Percentiles rank a stretch among this genome's conserved stretches.
phyloP scores from a whole-genome alignment of 2,329 filamentous ascomycete species.

The Whalleya microplaca region DNA sequence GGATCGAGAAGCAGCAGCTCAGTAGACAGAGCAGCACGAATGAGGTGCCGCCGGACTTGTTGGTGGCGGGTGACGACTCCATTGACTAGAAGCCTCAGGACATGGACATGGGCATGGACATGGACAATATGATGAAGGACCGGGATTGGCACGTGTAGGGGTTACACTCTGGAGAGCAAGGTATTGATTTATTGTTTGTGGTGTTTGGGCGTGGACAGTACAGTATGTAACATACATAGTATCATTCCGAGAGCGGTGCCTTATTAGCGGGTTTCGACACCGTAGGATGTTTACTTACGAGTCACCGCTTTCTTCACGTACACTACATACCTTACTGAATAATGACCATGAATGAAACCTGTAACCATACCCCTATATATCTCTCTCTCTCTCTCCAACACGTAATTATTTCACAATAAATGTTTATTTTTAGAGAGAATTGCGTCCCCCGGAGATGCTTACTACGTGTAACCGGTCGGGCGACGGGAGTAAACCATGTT shows the following conservation, averaged over 20 bases:
- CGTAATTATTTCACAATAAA: not conserved
- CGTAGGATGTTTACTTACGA: not conserved
- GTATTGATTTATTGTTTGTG: no score
- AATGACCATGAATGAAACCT: not conserved
- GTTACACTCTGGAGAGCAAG: not conserved
- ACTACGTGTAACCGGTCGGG: not conserved
- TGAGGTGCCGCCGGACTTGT: slow-evolving; percentile 30
- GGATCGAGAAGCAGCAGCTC: slow-evolving; percentile 5
- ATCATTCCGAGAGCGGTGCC: not conserved
- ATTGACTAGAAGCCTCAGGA: slow-evolving; percentile 15
- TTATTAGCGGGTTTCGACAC: not conserved
- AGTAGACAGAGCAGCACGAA: slow-evolving; percentile 32
- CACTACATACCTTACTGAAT: not conserved
- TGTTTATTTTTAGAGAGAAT: no score
- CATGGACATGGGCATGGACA: not conserved
- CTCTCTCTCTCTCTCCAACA: no score
- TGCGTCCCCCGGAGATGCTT: no score
- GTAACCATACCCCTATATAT: no score
- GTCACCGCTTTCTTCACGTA: no score
- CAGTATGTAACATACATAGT: not conserved
- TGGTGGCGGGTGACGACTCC: slow-evolving; percentile 26
- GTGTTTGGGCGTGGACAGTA: not conserved
- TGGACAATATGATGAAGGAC: no score
- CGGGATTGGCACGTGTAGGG: not conserved
- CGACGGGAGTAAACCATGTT: not conserved